Evolutionary conservation across 192 early-diverging fungal species (phyloP).

Genomic region (Backusella sp.): DNA sequence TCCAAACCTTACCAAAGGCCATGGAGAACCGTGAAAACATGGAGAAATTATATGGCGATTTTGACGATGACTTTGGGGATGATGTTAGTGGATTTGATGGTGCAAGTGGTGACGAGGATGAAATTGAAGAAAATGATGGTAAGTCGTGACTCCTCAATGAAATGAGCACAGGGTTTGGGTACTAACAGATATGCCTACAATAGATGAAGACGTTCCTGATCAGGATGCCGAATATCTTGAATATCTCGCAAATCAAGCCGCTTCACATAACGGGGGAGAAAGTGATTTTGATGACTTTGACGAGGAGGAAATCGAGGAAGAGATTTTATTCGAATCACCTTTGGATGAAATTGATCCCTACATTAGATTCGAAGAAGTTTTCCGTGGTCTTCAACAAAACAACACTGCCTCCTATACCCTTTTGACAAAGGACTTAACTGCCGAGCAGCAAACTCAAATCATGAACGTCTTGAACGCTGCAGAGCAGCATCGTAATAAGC

Average conservation of each 20-base stretch:
- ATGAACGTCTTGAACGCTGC: constrained; percentile 46
- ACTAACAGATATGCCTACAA: not conserved
- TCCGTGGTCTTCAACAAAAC: constrained; percentile 56
- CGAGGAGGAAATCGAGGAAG: constrained; percentile 69
- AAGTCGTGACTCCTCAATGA: not conserved
- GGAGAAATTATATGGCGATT: constrained; percentile 54
- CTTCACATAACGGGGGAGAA: constrained; percentile 33
- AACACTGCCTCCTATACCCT: constrained; percentile 53
- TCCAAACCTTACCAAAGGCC: constrained; percentile 75
- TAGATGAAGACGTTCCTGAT: constrained; percentile 60
- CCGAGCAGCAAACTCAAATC: constrained; percentile 50
- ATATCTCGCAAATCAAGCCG: constrained; percentile 55
- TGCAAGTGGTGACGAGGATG: constrained; percentile 57
- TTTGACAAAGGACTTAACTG: constrained; percentile 53
- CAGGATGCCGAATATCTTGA: constrained; percentile 61
- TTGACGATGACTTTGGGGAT: constrained; percentile 49
- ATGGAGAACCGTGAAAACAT: constrained; percentile 52
- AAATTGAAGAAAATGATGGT: constrained; percentile 36
- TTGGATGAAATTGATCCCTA: constrained; percentile 77
- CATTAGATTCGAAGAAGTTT: constrained; percentile 65
- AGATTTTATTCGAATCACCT: constrained; percentile 75
- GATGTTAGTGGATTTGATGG: constrained; percentile 44
- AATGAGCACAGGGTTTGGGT: not conserved
- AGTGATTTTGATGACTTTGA: constrained; percentile 55
- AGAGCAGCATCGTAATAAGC: constrained; percentile 35